Evolutionary conservation across 2,329 filamentous ascomycete genomes (phyloP), one percentile per base, ranked within the genome.

Genomic region (Cladosporium sp.): DNA sequence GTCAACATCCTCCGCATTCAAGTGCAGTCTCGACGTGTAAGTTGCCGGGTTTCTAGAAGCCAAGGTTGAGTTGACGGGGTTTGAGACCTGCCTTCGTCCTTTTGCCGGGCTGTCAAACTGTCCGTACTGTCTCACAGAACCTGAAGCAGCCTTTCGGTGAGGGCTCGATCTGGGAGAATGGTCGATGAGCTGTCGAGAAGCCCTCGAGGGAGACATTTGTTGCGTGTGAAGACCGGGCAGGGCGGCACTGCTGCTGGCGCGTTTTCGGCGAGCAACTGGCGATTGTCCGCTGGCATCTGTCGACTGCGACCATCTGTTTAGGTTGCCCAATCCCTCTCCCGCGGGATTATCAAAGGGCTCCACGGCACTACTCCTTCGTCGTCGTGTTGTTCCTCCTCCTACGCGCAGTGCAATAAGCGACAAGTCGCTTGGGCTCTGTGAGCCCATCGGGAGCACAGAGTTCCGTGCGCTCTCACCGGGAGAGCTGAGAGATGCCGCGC

Each of bases 271-370:
- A n/a, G 65, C 61, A 50, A 70, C 77, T 68, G 72, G 68, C 37
- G 79, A 80, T n/a, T 75, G 73, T 56, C 77, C 79, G 74, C 82
- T 85, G 56, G 82, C 84, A 33, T 80, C 75, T 28, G 84, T 86
- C 21, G 83, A 85, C 69, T 86, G 84, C 40, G 85, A 86, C 84
- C 84, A 86, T 68, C 85, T 83, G 72, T 86, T 84, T 62, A 86
- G 76, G 66, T 82, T 84, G 46, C 78, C 79, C 60, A 83, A 70
- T 33, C 81, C 82, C 70, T 83, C 82, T 65, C 76, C 73, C 59
- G 81, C 62, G 52, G 57, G 76, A 60, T 69, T 68, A 28, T 71
- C 73, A 66, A 74, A 70, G 67, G 75, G 75, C 61, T 81, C 80
- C 63, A 77, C 73, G 49, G 77, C 77, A 64, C 72, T 75, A 72